Conservation (phyloP, 2,329 filamentous ascomycete genomes). For the Fusarium denticulatum region DNA sequence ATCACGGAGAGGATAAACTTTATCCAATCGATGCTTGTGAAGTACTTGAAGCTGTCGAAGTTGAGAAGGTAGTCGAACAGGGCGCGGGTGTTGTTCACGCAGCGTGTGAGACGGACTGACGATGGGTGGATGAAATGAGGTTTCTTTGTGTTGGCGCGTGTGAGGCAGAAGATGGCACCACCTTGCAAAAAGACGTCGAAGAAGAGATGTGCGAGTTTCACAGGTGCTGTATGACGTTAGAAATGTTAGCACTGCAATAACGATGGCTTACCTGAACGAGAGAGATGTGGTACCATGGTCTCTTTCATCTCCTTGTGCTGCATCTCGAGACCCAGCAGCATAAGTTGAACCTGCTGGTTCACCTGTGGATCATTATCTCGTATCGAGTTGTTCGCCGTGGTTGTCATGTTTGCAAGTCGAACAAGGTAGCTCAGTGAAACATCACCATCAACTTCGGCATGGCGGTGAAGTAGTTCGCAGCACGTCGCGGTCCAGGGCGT, state of each 20-base stretch:
- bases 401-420: constrained; percentile 53
- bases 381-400: constrained; percentile 50
- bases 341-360: constrained; percentile 55
- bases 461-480: constrained; percentile 55
- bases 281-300: constrained; percentile 49
- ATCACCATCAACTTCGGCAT: constrained; percentile 53
- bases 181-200: constrained; percentile 53
- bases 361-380: constrained; percentile 42
- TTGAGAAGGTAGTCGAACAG: constrained; percentile 48
- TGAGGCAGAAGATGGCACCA: constrained; percentile 48
- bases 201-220: constrained; percentile 49
- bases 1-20: constrained; percentile 55
- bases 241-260: constrained; percentile 4
- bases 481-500: constrained; percentile 57
- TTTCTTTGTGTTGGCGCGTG: constrained; percentile 4
- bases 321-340: constrained; percentile 59
- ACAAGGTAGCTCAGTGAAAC: constrained; percentile 55
- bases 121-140: constrained; percentile 26
- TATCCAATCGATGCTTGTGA: constrained; percentile 56
- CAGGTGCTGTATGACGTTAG: constrained; percentile 38
- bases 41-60: constrained; percentile 48
- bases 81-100: constrained; percentile 40
- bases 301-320: constrained; percentile 55
- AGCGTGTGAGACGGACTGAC: constrained; percentile 34
- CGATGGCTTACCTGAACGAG: constrained; percentile 30